Evolutionary conservation across 345 rosid species (phyloP), one percentile per base, ranked within the genome.

Genomic region (Excoecaria agallocha): DNA sequence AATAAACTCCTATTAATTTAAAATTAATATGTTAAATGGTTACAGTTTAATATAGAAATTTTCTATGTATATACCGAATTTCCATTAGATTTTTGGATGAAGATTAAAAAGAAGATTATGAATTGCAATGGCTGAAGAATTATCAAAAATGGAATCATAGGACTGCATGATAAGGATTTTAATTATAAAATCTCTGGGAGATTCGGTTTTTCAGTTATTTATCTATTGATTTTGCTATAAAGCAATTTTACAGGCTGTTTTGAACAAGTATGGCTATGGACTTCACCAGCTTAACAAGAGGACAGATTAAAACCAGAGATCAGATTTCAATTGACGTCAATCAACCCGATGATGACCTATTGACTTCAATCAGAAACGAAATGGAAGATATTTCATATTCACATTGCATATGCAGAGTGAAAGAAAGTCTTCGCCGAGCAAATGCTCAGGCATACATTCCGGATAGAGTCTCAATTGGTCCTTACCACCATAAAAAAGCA

Each of bases 391-490:
- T 69, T 19, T 69, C 89, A 5, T 83, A 79, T 3, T 73, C 75
- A 1, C 56, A 68, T 30, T 78, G 78, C 22, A 83, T 89, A 77
- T 46, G 78, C 79, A 79, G 63, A 57, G 85, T 82, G 8, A 41
- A 25, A 0, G 69, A 45, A 38, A 71, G 6, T 6, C 79, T 84
- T 16, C 4, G 6, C 7, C 8, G 16, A 10, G 61, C 56, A 22
- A 41, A 80, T 20, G 8, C 10, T 12, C 25, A 39, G 39, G 12
- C 69, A 4, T 82, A 77, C 59, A 25, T n/a, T 46, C 90, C 90
- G 1, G 63, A 66, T 6, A 81, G 51, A 45, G 65, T 89, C 8
- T 84, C 89, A 22, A 77, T 89, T 3, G 93, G 93, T 15, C 87
- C 87, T 66, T 79, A 81, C 64, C 85, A 84, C 75, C 85, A 64